A percentile compares a stretch with the other conserved stretches of the same genome.
Evolutionary conservation across 257 asterid species (phyloP).

Genomic region (Ocimum tenuiflorum): DNA sequence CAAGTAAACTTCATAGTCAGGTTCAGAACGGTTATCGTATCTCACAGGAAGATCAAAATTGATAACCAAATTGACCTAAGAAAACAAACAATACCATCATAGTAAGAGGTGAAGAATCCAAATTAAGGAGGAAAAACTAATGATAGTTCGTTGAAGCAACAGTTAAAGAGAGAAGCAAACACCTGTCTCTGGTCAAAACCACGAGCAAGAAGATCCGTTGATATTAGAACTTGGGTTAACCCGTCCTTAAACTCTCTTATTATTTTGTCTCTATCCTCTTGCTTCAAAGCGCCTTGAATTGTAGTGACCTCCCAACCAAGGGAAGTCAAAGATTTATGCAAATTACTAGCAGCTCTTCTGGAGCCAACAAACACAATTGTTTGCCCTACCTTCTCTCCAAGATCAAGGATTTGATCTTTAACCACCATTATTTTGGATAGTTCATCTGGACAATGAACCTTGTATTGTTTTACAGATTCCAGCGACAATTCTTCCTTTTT

Average conservation of each 20-base stretch:
- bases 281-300: conserved; percentile 73
- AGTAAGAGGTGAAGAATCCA: background rate
- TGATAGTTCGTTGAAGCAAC: background rate
- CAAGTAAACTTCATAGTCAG: conserved; percentile 82
- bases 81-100: background rate
- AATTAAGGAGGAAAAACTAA: background rate
- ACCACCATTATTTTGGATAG: conserved; percentile 65
- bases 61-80: conserved; percentile 87
- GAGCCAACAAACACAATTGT: conserved; percentile 69
- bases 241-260: conserved; percentile 85
- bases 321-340: conserved; percentile 50
- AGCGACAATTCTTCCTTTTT: conserved; percentile 42
- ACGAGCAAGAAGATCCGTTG: conserved; percentile 90
- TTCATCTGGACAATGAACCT: conserved; percentile 87
- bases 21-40: conserved; percentile 38
- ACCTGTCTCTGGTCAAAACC: conserved; percentile 96
- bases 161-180: background rate
- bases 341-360: conserved; percentile 38
- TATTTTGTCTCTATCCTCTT: conserved; percentile 65
- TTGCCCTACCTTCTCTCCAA: conserved; percentile 84
- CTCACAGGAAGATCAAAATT: conserved; percentile 75
- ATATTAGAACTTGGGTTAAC: conserved; percentile 78
- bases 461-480: conserved; percentile 51
- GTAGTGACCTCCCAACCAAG: conserved; percentile 86
- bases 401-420: conserved; percentile 78